Evolutionary conservation across 225 moss, liverwort and hornwort genomes (phyloP).

Genomic region (Thuidium tamariscinum): DNA sequence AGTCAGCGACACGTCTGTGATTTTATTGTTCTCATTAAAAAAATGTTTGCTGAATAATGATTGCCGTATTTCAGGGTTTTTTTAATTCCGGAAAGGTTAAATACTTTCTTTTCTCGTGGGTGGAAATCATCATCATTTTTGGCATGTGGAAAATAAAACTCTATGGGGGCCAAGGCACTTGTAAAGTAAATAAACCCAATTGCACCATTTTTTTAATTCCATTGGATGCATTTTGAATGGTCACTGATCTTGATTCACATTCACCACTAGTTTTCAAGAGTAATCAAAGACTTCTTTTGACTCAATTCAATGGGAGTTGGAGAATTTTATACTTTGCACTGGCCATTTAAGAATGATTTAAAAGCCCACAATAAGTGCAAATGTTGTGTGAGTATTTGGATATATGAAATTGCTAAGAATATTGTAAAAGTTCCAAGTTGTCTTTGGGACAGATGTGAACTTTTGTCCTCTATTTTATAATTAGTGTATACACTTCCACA

Average conservation of each 20-base stretch:
- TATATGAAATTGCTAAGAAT: background rate
- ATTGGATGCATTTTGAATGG: too few relatives aligned
- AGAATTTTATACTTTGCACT: background rate
- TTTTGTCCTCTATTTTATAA: background rate
- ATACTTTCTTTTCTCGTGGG: background rate
- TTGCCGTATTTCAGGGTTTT: background rate
- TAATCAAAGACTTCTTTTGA: background rate
- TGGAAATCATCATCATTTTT: background rate
- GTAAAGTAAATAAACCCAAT: rapidly evolving
- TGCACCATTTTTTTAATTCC: background rate
- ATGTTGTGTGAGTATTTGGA: rapidly evolving
- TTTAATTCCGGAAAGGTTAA: background rate
- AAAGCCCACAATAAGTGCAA: background rate
- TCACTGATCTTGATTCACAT: rapidly evolving
- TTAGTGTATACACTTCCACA: background rate
- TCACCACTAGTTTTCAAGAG: background rate
- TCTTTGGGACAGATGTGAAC: rapidly evolving
- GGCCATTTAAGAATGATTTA: rapidly evolving
- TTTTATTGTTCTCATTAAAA: background rate
- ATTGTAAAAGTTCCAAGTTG: background rate
- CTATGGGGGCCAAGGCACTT: rapidly evolving
- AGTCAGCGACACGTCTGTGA: background rate
- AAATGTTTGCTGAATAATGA: background rate
- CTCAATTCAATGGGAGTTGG: background rate
- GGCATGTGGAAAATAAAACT: background rate